Evolutionary conservation across 83 land plant genomes (phyloP), one percentile per base, ranked within the genome.

Genomic region (Picea mariana): DNA sequence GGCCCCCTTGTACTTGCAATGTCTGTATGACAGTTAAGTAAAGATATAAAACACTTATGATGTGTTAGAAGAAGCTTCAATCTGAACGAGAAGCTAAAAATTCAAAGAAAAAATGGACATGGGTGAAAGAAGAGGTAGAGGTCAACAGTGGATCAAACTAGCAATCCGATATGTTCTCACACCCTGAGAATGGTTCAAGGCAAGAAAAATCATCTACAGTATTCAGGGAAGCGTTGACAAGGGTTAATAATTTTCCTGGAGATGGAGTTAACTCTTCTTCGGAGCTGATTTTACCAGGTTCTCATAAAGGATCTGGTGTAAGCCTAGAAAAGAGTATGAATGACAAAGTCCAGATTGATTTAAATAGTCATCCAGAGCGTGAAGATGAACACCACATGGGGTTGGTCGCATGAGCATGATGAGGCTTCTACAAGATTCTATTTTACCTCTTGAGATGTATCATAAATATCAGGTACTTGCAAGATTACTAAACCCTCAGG

Each of bases 361-460:
- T 93, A 60, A 93, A 93, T 81, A 89, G 89, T 23, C 91, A 91
- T 63, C 96, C 94, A 34, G 94, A 92, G 69, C 81, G 92, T 71
- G 95, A 93, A 15, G 95, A 93, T 61, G 94, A 92, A n/a, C 76
- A 9, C 86, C 87, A 18, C 87, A 84, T 11, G 89, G 86, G 52
- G 77, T 86, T 44, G 86, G 85, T 16, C 65, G 84, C 21, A 16
- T 83, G 40, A 82, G 78, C 81, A 81, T 85, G 90, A 84, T 87
- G 80, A 86, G 81, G 78, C 79, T 89, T 72, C 81, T 82, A 31
- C 80, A 86, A 40, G 89, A 84, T 81, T 87, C 88, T 58, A 82
- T 71, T 83, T 81, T 79, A 47, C 84, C 84, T 58, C 84, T 81
- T 18, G 91, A 88, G 55, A 81, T 66, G 83, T 82, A 80, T 59